These are phyloP conservation scores for Phialophora verrucosa DNA, from an alignment of 2,329 filamentous ascomycete species.

Conservation along the genomic window DNA sequence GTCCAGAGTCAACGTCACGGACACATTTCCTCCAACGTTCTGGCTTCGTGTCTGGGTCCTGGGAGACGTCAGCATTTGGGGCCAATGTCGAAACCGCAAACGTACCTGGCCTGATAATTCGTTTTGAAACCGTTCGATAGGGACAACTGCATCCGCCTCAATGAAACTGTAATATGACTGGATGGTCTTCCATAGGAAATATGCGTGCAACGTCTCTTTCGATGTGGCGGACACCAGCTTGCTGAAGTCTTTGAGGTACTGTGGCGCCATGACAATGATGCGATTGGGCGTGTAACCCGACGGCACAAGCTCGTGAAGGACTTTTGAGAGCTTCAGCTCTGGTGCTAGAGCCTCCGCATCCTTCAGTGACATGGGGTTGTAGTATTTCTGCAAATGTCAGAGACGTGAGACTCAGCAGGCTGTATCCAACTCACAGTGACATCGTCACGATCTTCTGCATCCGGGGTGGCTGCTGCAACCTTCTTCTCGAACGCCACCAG, in stretches of 20 bases:
- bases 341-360: conserved; percentile 63
- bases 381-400: conserved; percentile 54
- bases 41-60: conserved; percentile 63
- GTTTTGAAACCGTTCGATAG: conserved; percentile 66
- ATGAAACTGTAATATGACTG: conserved; percentile 59
- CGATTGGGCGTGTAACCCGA: conserved; percentile 57
- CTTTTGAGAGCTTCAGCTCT: conserved; percentile 59
- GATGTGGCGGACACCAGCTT: conserved; percentile 60
- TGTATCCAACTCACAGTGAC: conserved; percentile 52
- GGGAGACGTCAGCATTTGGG: background rate
- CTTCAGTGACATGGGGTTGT: conserved; percentile 66
- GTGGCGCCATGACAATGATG: conserved; percentile 65
- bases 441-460: conserved; percentile 64
- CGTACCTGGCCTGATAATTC: conserved; percentile 61
- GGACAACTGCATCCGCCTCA: conserved; percentile 65
- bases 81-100: background rate
- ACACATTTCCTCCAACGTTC: conserved; percentile 73
- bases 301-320: conserved; percentile 61
- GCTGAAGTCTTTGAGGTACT: conserved; percentile 65
- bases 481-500: conserved; percentile 66
- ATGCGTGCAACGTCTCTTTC: conserved; percentile 64
- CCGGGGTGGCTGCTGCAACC: conserved; percentile 64
- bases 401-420: background rate
- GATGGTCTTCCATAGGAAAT: conserved; percentile 69
- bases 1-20: conserved; percentile 59